phyloP scores from a whole-genome alignment of 164 flowering plant genomes.

The Annona cherimola region DNA sequence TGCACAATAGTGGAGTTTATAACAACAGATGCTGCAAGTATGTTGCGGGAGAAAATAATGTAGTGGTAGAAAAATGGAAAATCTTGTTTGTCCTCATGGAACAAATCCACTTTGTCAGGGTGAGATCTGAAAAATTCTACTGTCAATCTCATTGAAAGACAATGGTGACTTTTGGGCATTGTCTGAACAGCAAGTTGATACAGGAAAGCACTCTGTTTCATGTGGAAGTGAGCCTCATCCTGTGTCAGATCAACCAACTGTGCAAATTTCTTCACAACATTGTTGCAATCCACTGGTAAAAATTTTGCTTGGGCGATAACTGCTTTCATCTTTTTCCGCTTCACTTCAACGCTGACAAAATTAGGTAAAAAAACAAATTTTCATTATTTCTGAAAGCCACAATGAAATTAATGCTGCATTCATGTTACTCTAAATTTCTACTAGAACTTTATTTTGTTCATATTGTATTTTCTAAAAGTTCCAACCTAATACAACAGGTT shows the following conservation, averaged over 20 bases:
- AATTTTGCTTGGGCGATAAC: conserved; percentile 63
- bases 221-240: conserved; percentile 95
- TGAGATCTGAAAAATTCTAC: conserved; percentile 72
- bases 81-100: conserved; percentile 29
- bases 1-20: conserved; percentile 84
- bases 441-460: too few species aligned
- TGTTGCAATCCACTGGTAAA: conserved; percentile 57
- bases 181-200: conserved; percentile 88
- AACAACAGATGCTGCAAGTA: conserved; percentile 86
- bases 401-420: too few species aligned
- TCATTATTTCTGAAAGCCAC: too few species aligned
- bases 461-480: too few species aligned
- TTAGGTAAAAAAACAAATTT: neutral
- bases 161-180: conserved; percentile 90
- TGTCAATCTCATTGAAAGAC: conserved; percentile 84
- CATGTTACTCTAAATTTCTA: too few species aligned
- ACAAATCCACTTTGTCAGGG: conserved; percentile 31
- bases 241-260: conserved; percentile 84
- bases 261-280: conserved; percentile 88
- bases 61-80: conserved; percentile 60
- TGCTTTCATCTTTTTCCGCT: conserved; percentile 55
- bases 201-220: conserved; percentile 93
- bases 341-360: conserved; percentile 50
- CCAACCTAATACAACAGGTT: too few species aligned
- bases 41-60: conserved; percentile 73